These are phyloP conservation scores for Fusarium subtropicale DNA, from an alignment of 2,329 filamentous ascomycete genomes.

Conservation along the genomic window DNA sequence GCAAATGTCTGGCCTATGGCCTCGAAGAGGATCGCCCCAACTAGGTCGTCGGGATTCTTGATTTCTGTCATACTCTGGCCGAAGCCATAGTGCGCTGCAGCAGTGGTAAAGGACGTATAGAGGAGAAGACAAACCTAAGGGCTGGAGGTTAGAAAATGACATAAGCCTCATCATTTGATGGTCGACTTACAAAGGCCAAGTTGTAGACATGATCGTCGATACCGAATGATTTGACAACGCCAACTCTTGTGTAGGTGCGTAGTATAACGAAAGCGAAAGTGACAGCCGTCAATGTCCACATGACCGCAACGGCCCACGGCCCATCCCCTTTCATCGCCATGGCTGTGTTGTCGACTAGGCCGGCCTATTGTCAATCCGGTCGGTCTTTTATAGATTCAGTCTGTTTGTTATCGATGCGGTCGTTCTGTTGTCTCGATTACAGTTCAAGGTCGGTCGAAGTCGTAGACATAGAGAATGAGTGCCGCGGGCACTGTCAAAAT, in stretches of 20 bases:
- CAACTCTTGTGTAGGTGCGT: constrained; percentile 53
- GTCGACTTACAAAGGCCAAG: constrained; percentile 22
- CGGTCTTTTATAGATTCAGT: no score
- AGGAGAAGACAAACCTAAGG: constrained; percentile 45
- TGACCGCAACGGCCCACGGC: constrained; percentile 41
- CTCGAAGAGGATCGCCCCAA: constrained; percentile 48
- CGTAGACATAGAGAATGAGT: no score
- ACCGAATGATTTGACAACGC: constrained; percentile 48
- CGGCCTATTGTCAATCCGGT: no score
- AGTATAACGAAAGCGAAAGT: constrained; percentile 49
- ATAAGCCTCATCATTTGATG: no score
- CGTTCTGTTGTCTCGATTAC: no score
- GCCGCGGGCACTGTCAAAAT: no score
- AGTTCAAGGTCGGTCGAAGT: no score
- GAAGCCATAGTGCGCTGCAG: constrained; percentile 51
- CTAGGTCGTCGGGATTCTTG: constrained; percentile 29
- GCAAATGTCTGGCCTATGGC: constrained; percentile 53
- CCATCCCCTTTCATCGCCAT: constrained; percentile 35
- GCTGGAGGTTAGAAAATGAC: neutral
- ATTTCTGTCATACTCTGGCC: constrained; percentile 48
- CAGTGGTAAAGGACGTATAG: constrained; percentile 50
- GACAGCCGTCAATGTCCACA: constrained; percentile 46
- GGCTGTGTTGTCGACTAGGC: no score
- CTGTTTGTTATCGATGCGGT: no score
- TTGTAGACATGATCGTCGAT: constrained; percentile 53